These are phyloP conservation scores for Polyrhizophydium stewartii DNA, from an alignment of 371 early-diverging fungal species.

Conservation along the genomic window DNA sequence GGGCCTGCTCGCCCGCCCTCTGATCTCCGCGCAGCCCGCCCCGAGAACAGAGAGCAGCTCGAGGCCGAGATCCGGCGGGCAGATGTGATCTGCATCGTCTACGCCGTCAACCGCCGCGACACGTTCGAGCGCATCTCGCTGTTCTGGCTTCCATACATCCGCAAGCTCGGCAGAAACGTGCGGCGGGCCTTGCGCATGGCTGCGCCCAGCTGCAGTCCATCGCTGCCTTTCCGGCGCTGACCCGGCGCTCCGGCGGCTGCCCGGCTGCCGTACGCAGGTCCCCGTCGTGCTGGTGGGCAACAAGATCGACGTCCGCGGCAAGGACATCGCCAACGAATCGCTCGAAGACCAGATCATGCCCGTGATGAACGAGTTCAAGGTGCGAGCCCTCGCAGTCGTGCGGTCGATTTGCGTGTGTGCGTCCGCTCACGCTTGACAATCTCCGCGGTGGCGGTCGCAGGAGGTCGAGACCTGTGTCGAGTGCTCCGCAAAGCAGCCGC, in stretches of 20 bases:
- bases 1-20: too few relatives aligned
- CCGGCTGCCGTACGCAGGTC: slow-evolving; percentile 45
- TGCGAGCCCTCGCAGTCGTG: slow-evolving; percentile 10
- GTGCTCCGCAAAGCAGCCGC: slow-evolving; percentile 89
- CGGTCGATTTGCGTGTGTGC: background rate
- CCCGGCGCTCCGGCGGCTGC: too few relatives aligned
- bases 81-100: slow-evolving; percentile 95
- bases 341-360: slow-evolving; percentile 91
- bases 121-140: slow-evolving; percentile 78
- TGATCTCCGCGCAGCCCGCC: slow-evolving; percentile 62
- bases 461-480: slow-evolving; percentile 98
- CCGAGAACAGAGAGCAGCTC: slow-evolving; percentile 81
- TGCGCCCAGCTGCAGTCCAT: background rate
- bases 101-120: slow-evolving; percentile 78
- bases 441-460: slow-evolving; percentile 28
- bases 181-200: slow-evolving; percentile 1
- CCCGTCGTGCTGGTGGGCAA: slow-evolving; percentile 96
- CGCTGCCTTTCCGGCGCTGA: background rate
- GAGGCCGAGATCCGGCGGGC: slow-evolving; percentile 90
- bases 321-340: slow-evolving; percentile 70
- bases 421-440: background rate
- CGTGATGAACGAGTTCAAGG: slow-evolving; percentile 96
- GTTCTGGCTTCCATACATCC: slow-evolving; percentile 90
- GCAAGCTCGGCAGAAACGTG: slow-evolving; percentile 87
- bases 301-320: slow-evolving; percentile 88